Percentiles rank a stretch among this genome's conserved stretches.
phyloP scores from a whole-genome alignment of 1,284 basidiomycete species.

The Trichosporon coremiiforme region DNA sequence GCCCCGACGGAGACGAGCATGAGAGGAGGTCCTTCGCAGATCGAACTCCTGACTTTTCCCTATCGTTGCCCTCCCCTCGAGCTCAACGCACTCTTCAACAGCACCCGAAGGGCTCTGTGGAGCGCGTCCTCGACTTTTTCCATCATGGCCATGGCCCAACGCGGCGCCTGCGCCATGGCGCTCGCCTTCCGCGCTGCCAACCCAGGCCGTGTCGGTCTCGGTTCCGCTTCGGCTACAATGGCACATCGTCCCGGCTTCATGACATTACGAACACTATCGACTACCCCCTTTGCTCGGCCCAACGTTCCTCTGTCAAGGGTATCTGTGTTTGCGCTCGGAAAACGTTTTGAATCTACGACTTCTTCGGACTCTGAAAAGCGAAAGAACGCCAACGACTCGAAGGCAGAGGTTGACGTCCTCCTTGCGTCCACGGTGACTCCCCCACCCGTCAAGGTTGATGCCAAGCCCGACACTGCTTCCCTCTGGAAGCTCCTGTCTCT shows the following conservation, averaged over 20 bases:
- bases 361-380: slow-evolving; percentile 5
- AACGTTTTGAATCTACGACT: slow-evolving; percentile 14
- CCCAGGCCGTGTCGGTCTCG: slow-evolving; percentile 17
- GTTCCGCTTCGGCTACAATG: slow-evolving; percentile 11
- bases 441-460: slow-evolving; percentile 20
- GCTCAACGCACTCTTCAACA: slow-evolving; percentile 18
- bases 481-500: slow-evolving; percentile 47
- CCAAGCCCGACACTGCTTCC: slow-evolving; percentile 48
- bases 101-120: slow-evolving; percentile 19
- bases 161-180: slow-evolving; percentile 19
- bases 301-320: background rate
- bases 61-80: slow-evolving; percentile 19
- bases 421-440: slow-evolving; percentile 15
- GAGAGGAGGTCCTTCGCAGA: slow-evolving; percentile 10
- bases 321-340: slow-evolving; percentile 14
- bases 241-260: slow-evolving; percentile 1
- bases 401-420: background rate
- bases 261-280: slow-evolving; percentile 15
- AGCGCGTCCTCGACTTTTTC: slow-evolving; percentile 17
- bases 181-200: slow-evolving; percentile 11
- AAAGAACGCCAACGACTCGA: background rate
- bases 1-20: slow-evolving; percentile 6
- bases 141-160: slow-evolving; percentile 19
- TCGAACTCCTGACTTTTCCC: slow-evolving; percentile 16
- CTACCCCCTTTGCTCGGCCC: slow-evolving; percentile 14